Evolutionary conservation across 352 stramenopile genomes (phyloP).

Genomic region (Pythium insidiosum): DNA sequence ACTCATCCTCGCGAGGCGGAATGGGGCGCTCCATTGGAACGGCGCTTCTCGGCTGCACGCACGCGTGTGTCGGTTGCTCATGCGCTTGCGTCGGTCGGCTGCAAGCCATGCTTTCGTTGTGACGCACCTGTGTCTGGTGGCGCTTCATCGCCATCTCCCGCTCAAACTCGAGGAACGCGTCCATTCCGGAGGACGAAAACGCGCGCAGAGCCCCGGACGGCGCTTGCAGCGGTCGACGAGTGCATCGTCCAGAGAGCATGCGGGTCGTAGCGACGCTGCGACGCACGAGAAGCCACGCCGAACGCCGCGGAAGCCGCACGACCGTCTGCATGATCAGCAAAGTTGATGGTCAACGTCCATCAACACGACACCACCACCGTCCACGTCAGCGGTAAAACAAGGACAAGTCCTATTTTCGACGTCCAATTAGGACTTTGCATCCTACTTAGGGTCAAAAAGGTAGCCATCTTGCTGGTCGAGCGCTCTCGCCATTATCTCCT

Average conservation of each 20-base stretch:
- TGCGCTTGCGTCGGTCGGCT: too few species aligned
- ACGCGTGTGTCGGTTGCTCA: too few species aligned
- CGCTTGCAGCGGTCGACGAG: background rate
- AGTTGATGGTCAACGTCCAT: slow-evolving; percentile 10
- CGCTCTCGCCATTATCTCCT: slow-evolving; percentile 2
- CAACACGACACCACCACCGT: slow-evolving; percentile 7
- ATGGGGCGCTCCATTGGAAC: slow-evolving; percentile 39
- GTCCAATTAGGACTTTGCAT: background rate
- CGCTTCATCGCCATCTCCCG: slow-evolving; percentile 72
- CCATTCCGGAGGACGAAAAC: slow-evolving; percentile 42
- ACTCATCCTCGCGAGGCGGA: slow-evolving; percentile 73
- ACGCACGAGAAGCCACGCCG: slow-evolving; percentile 12
- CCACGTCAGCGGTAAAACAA: slow-evolving; percentile 4
- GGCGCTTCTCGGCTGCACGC: slow-evolving; percentile 7
- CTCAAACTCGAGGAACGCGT: slow-evolving; percentile 84
- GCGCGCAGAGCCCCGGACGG: background rate
- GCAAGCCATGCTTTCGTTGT: too few species aligned
- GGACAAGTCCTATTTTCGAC: slow-evolving; percentile 6
- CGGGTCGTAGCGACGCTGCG: background rate
- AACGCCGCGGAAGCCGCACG: slow-evolving; percentile 6
- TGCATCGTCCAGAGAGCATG: background rate
- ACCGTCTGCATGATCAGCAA: too few species aligned
- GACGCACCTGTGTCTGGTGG: too few species aligned
- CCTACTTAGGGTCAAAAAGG: too few species aligned
- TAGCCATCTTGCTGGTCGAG: slow-evolving; percentile 15